phyloP scores from a whole-genome alignment of 73 alveolate species.

The Uronychia setigera region DNA sequence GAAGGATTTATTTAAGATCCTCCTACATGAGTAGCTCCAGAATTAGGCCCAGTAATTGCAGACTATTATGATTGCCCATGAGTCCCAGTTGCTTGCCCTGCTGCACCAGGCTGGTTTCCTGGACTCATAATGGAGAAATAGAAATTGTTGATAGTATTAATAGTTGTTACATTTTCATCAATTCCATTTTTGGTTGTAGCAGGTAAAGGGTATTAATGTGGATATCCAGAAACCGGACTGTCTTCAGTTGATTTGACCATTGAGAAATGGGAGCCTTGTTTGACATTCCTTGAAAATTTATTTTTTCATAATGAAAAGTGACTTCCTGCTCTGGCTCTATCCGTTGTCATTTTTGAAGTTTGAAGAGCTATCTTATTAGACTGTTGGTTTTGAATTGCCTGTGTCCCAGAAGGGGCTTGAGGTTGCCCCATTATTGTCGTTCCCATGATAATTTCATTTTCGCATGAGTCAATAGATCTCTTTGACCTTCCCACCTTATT shows the following conservation, averaged over 20 bases:
- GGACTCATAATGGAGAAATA: background rate
- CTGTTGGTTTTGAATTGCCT: background rate
- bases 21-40: no score
- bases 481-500: background rate
- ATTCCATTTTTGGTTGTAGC: no score
- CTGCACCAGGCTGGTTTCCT: background rate
- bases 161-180: background rate
- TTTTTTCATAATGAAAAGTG: background rate
- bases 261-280: background rate
- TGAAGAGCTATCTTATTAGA: background rate
- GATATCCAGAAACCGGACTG: background rate
- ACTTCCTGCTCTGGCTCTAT: background rate
- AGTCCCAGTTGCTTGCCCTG: background rate
- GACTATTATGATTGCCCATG: background rate
- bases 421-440: background rate
- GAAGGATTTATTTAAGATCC: background rate
- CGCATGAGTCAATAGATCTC: background rate
- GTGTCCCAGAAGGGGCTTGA: background rate
- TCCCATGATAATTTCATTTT: background rate
- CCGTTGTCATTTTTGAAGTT: background rate
- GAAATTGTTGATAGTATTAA: background rate
- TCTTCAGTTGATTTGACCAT: background rate
- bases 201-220: background rate
- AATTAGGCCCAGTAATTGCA: background rate
- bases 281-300: background rate